Evolutionary conservation across 1,284 basidiomycete genomes (phyloP), one percentile per base, ranked within the genome.

Genomic region (Papiliotrema terrestris): DNA sequence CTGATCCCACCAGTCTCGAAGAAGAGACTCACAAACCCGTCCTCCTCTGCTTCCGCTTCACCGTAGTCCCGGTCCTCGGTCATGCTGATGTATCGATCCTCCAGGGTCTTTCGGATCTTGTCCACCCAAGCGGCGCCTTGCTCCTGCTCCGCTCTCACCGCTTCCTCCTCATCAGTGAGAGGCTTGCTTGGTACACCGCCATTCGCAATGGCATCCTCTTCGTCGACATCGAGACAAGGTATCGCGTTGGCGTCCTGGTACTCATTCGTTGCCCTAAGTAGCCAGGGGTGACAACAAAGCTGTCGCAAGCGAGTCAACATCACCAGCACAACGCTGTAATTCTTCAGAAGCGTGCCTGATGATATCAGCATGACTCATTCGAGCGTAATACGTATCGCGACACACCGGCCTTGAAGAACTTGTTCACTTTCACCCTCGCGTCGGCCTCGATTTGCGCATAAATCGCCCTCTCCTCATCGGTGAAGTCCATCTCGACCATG

Each of bases 271-370:
- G 35, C 20, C 11, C 69, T 67, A 1, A 74, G 62, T 0, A 76
- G 66, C 62, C 64, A 72, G 6, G 73, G 73, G 52, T 74, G 71
- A 58, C 67, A 64, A 43, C 61, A 65, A 13, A 66, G 57, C 45
- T 72, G 71, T 39, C 69, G 60, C 8, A 74, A 64, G 2, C 74
- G 67, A 8, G 71, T 65, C 13, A 77, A 60, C 57, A 75, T 68
- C 22, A 67, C 67, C 5, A 77, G 56, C 6, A 77, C 61, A 32
- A 65, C 56, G 11, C 55, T 55, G 58, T 72, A 71, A 55, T 75
- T 61, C 59, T 77, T 78, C 54, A 78, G 57, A 9, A 79, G 67
- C 0, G 74, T 78, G 60, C 66, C 66, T 39, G 52, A 55, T 4
- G 15, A 11, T 11, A 11, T 41, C 39, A 45, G 29, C 32, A 11